Conservation (phyloP, 202 grass and related monocot genomes). For the Setaria viridis region DNA sequence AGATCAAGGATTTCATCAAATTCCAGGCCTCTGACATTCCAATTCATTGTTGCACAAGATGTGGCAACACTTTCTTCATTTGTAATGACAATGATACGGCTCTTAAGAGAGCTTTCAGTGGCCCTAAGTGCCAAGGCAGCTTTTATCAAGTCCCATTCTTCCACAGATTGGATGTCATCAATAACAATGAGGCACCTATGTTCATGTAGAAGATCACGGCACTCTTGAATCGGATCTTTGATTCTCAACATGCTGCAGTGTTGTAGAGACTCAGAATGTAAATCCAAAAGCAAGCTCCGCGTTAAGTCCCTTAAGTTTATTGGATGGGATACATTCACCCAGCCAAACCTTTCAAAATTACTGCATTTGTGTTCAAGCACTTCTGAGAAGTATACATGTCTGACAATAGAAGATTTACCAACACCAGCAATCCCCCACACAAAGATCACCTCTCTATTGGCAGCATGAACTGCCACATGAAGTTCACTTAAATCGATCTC, state of each 20-base stretch:
- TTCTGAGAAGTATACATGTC: rapidly evolving
- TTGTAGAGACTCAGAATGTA: neutral
- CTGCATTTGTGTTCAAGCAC: neutral
- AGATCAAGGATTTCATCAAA: neutral
- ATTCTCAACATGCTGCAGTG: neutral
- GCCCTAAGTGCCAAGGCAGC: neutral
- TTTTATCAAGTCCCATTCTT: neutral
- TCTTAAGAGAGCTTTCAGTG: no score
- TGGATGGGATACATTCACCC: neutral
- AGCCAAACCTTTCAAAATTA: neutral
- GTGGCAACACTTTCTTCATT: neutral
- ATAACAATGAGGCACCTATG: neutral
- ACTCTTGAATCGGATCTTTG: neutral
- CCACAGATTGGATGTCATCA: neutral
- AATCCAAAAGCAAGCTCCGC: neutral
- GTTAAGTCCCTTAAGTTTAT: neutral
- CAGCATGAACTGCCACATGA: neutral
- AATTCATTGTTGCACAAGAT: neutral
- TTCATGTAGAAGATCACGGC: neutral
- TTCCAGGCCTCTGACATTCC: neutral
- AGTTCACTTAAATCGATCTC: neutral
- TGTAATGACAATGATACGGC: neutral
- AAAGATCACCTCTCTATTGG: neutral
- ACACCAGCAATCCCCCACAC: neutral
- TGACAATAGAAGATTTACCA: neutral